Evolutionary conservation across 2,329 filamentous ascomycete species (phyloP), one percentile per base, ranked within the genome.

Genomic region (Colletotrichum tropicale): DNA sequence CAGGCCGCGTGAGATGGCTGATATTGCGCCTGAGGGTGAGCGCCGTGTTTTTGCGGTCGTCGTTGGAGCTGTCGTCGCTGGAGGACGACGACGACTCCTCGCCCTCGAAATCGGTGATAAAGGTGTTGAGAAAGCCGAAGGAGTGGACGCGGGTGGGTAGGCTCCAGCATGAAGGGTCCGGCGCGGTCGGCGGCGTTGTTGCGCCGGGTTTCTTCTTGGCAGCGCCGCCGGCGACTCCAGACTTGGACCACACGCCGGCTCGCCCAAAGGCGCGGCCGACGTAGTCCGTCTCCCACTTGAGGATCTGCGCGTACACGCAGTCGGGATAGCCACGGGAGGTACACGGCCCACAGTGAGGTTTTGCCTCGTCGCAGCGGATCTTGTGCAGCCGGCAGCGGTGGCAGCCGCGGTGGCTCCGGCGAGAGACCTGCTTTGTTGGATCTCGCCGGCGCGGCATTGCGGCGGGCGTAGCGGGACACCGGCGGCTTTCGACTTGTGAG

Each of bases 251-350:
- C 15, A 82, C 80, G 5, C 81, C 81, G 28, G 80, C 78, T 30
- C 81, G 38, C 5, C 81, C 81, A 77, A 83, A 82, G 9, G 81
- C 82, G 4, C 80, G 60, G 0, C 81, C 81, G 8, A 77, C 72
- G 52, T 81, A 83, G 69, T 83, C 81, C 0, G 79, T 64, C 38
- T 83, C 81, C 81, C 81, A 83, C 74, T 83, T 83, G n/a, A 75
- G 73, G 43, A 73, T 48, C 30, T 65, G 73, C 30, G 34, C 62
- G 43, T 75, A 75, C 16, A 64, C 64, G 64, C 79, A 80, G 71
- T 79, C 77, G 6, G 70, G 21, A 61, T 78, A 72, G 34, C 77
- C 78, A 28, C 78, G 78, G 65, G 78, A 69, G 28, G 62, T 71
- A 66, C 79, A 80, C 6, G 65, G 62, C 32, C 77, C 78, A 32